A percentile compares a stretch with the other conserved stretches of the same genome.
phyloP scores from a whole-genome alignment of 1,284 basidiomycete species.

The Ustilago xerochloae region DNA sequence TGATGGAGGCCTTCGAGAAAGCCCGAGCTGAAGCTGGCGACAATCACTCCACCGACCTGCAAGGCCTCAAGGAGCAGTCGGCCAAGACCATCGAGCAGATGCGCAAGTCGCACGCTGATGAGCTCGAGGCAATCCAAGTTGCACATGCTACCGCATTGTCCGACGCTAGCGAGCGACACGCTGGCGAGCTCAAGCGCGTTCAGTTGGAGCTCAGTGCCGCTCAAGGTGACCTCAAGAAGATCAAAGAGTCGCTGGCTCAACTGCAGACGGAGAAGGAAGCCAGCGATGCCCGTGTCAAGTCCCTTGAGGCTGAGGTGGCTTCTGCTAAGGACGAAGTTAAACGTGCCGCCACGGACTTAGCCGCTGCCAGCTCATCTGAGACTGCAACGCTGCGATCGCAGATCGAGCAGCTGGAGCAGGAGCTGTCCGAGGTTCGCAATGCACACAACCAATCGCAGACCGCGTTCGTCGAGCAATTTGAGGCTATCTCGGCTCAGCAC shows the following conservation, averaged over 20 bases:
- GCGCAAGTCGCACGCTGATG: constrained; percentile 42
- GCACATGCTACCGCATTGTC: constrained; percentile 30
- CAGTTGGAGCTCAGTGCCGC: constrained; percentile 45
- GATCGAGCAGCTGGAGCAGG: constrained; percentile 34
- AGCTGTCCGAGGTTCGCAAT: constrained; percentile 35
- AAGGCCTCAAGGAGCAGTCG: constrained; percentile 40
- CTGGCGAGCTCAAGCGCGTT: constrained; percentile 34
- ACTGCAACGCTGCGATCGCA: constrained; percentile 27
- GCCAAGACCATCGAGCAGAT: constrained; percentile 43
- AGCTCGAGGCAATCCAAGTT: constrained; percentile 35
- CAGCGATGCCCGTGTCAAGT: constrained; percentile 22
- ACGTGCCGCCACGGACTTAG: constrained; percentile 29
- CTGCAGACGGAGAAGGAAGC: constrained; percentile 41
- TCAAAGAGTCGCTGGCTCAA: constrained; percentile 32
- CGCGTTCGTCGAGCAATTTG: constrained; percentile 50
- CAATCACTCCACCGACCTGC: constrained; percentile 46
- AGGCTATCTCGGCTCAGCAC: constrained; percentile 31
- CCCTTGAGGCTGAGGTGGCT: constrained; percentile 35
- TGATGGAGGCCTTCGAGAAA: constrained; percentile 49
- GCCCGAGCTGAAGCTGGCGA: constrained; percentile 52
- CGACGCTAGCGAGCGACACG: constrained; percentile 25
- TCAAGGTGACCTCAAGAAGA: constrained; percentile 47
- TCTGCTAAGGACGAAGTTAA: constrained; percentile 34
- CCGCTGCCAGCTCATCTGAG: constrained; percentile 28
- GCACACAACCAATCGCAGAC: constrained; percentile 47